Base-by-base conservation (phyloP, 495 filamentous ascomycete genomes). In the Annulohypoxylon stygium region DNA sequence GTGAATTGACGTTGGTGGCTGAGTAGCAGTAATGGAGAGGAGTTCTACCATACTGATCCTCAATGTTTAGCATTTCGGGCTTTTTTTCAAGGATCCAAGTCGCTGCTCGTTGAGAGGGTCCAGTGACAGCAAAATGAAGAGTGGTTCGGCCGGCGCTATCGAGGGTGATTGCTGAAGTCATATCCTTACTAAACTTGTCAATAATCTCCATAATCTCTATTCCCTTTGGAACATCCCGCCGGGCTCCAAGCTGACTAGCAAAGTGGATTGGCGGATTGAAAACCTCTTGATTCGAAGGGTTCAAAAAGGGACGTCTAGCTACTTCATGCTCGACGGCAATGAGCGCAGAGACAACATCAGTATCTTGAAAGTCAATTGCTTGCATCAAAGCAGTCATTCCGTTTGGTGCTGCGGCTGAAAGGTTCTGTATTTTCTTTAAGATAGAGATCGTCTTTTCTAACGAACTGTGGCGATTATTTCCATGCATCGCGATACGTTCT, bases 11-110 rank as follows among this genome's bases (percentile, higher is more conserved):
- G 25, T 73, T 78, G 4, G 45, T 51, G 39, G 61, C 58, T 18
- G 61, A 65, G 8, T 67, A 48, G 33, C 67, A 71, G 54, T 76
- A 75, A 58, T 76, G 70, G 12, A 79, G 39, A 41, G 77, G 55
- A 18, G 70, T 62, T 39, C 48, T 30, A 4, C 68, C 57, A 23
- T 39, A 55, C 43, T 73, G 57, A 26, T 78, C 76, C 7, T 67
- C 54, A 10, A 70, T 63, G 30, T 73, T 47, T 14, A 68, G 59
- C 6, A 67, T 47, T 26, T 55, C 45, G 9, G 65, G 63, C 7
- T 59, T 69, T 8, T 61, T 61, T 2, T 71, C 60, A 26, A 78
- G 53, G 59, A 80, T 70, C 48, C 63, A 77, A 3, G 65, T 65
- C 9, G 65, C 48, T n/a, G 61, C 45, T 60, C 47, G 72, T 45